phyloP scores from a whole-genome alignment of 2,329 filamentous ascomycete genomes.

The Acarospora socialis region DNA sequence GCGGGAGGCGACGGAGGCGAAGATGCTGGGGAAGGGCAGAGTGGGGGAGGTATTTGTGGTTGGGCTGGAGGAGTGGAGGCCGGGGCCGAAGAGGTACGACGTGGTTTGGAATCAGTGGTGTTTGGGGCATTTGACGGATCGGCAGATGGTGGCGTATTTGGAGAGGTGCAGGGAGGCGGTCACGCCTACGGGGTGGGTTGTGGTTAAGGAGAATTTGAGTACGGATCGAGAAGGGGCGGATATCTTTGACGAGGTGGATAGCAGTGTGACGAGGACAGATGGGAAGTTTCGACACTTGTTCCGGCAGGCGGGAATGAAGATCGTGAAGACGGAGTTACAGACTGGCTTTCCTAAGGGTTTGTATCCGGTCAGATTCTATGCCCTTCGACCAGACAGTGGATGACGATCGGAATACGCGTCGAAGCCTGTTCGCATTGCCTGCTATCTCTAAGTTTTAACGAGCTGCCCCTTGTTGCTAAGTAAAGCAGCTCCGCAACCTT shows the following conservation, averaged over 20 bases:
- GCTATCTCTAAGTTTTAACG: too few relatives aligned
- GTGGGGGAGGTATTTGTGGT: constrained; percentile 10
- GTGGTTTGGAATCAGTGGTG: constrained; percentile 90
- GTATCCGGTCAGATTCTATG: constrained; percentile 66
- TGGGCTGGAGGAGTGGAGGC: constrained; percentile 18
- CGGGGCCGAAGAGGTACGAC: constrained; percentile 45
- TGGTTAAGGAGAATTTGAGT: constrained; percentile 70
- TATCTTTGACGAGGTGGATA: constrained; percentile 61
- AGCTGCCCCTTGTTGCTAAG: too few relatives aligned
- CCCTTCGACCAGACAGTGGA: constrained; percentile 42
- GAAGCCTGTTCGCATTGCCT: too few relatives aligned
- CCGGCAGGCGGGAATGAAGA: constrained; percentile 47
- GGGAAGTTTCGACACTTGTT: constrained; percentile 58
- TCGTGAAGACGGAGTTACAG: constrained; percentile 61
- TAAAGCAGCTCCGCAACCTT: too few relatives aligned
- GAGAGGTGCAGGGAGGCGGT: constrained; percentile 42
- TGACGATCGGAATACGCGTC: too few relatives aligned
- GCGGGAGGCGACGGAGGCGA: constrained; percentile 49
- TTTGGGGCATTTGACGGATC: constrained; percentile 64
- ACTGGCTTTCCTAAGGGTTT: constrained; percentile 53
- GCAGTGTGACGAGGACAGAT: constrained; percentile 64
- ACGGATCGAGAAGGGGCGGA: constrained; percentile 42
- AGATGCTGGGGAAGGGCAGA: constrained; percentile 10
- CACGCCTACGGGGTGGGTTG: constrained; percentile 34
- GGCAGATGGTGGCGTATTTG: constrained; percentile 55